A percentile compares a stretch with the other conserved stretches of the same genome.
These are phyloP conservation scores for Cinnamomum chago DNA, from an alignment of 164 flowering plant genomes.

Conservation along the genomic window DNA sequence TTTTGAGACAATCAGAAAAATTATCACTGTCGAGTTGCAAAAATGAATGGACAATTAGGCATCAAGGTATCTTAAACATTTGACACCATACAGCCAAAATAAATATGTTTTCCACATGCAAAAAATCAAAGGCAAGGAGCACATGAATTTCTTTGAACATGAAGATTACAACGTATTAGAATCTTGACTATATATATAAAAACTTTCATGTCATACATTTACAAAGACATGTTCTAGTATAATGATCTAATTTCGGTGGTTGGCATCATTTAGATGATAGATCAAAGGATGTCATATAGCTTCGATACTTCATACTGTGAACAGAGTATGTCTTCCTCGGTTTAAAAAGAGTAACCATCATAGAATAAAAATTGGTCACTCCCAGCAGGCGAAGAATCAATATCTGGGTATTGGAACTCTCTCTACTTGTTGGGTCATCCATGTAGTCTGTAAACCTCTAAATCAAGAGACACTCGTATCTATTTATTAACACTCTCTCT, in stretches of 20 bases:
- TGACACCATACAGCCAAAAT: too few species aligned
- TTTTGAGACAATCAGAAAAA: too few species aligned
- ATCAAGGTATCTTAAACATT: too few species aligned
- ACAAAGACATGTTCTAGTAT: not conserved
- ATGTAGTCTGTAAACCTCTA: too few species aligned
- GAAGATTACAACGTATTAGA: not conserved
- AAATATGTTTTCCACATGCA: too few species aligned
- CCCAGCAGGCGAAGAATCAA: slow-evolving; percentile 29
- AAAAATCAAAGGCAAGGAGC: not conserved
- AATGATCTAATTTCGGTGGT: not conserved
- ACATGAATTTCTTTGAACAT: not conserved
- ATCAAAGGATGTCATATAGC: slow-evolving; percentile 11
- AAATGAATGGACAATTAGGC: too few species aligned
- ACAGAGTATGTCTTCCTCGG: slow-evolving; percentile 21
- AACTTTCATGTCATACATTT: not conserved
- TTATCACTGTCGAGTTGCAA: too few species aligned
- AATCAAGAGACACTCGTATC: too few species aligned
- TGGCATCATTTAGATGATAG: not conserved
- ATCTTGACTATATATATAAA: not conserved
- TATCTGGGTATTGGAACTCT: slow-evolving; percentile 11
- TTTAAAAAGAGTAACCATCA: slow-evolving; percentile 14
- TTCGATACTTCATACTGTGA: slow-evolving; percentile 30
- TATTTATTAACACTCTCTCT: too few species aligned
- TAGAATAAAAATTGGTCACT: slow-evolving; percentile 12
- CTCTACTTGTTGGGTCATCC: not conserved